Evolutionary conservation across 129 eudicot genomes (phyloP).

Genomic region (Rutidosis leptorrhynchoides): DNA sequence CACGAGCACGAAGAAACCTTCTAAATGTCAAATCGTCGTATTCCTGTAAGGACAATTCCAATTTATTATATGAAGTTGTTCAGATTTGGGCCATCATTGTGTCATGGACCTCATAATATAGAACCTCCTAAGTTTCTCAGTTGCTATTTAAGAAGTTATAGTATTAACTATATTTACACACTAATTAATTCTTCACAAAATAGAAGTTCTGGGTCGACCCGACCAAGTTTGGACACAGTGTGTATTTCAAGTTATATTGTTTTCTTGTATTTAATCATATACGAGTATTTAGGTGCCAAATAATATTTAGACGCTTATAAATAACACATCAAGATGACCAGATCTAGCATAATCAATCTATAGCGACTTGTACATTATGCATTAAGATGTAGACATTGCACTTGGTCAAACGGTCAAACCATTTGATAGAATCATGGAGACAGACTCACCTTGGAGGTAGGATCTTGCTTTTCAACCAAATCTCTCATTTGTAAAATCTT

Average conservation of each 20-base stretch:
- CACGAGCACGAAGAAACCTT: conserved; percentile 84
- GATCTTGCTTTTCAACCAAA: conserved; percentile 50
- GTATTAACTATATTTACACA: too few species aligned
- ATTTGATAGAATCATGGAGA: too few species aligned
- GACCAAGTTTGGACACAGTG: too few species aligned
- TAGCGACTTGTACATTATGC: conserved; percentile 6
- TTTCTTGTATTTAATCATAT: too few species aligned
- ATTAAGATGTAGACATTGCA: background rate
- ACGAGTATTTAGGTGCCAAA: too few species aligned
- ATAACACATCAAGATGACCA: conserved; percentile 5
- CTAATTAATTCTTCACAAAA: too few species aligned
- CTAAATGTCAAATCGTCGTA: conserved; percentile 56
- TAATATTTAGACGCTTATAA: background rate
- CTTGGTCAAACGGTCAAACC: background rate
- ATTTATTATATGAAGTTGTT: too few species aligned
- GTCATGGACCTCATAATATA: background rate
- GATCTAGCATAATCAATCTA: background rate
- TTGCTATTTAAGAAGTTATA: too few species aligned
- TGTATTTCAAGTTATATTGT: too few species aligned
- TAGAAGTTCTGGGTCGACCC: too few species aligned
- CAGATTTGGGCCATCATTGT: background rate
- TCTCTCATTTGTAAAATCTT: conserved; percentile 49
- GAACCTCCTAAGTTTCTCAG: too few species aligned
- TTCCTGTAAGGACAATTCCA: too few species aligned
- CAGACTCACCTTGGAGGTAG: conserved; percentile 47